Evolutionary conservation across 2,329 filamentous ascomycete genomes (phyloP).

Genomic region (Thelonectria rubi): DNA sequence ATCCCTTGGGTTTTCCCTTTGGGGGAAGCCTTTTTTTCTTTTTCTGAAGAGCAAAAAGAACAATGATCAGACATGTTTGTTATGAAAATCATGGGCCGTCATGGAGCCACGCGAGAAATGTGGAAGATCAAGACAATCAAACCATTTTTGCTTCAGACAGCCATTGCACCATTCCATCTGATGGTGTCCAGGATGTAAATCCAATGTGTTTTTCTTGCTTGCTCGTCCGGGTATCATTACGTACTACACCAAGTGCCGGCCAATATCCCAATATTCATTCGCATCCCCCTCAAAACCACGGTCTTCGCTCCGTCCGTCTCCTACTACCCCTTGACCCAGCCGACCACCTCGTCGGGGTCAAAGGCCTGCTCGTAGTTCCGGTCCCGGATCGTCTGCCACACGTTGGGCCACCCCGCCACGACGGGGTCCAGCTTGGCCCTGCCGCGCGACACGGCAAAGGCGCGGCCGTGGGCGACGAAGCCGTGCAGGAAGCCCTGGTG

Average conservation of each 20-base stretch:
- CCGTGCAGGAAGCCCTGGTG: conserved; percentile 84
- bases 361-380: conserved; percentile 66
- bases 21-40: conserved; percentile 20
- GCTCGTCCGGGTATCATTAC: conserved; percentile 33
- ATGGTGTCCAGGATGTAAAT: conserved; percentile 10
- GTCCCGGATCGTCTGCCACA: conserved; percentile 73
- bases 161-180: conserved; percentile 5
- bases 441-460: conserved; percentile 84
- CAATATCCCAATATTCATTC: not conserved
- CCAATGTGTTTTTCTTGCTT: conserved; percentile 7
- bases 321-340: conserved; percentile 70
- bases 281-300: not conserved
- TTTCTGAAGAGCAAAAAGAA: conserved; percentile 32
- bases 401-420: conserved; percentile 77
- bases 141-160: conserved; percentile 15
- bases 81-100: conserved; percentile 30
- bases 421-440: conserved; percentile 71
- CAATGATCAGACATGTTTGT: conserved; percentile 38
- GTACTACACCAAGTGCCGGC: not conserved
- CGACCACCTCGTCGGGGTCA: conserved; percentile 74
- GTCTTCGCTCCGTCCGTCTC: not conserved
- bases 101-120: conserved; percentile 26
- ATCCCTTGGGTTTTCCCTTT: conserved; percentile 19
- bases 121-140: conserved; percentile 34
- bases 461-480: conserved; percentile 80